Evolutionary conservation across 1,284 basidiomycete species (phyloP), one percentile per base, ranked within the genome.

Genomic region (Meira nashicola): DNA sequence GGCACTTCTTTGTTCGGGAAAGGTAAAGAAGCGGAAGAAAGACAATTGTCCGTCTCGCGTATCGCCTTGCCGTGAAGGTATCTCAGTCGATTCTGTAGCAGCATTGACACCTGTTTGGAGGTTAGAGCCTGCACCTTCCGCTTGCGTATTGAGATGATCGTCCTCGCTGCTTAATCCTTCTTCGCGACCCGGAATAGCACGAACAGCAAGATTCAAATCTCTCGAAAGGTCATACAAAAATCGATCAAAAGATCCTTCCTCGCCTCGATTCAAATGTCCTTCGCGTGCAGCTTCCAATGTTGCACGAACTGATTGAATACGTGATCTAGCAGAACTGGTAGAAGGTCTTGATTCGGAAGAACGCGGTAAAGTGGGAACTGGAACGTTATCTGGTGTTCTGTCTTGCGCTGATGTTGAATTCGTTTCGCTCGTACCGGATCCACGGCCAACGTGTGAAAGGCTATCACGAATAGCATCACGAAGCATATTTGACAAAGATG

Each of bases 21-120:
- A 17, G 14, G 51, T 44, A 65, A 70, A 74, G 25, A 75, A 60
- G 6, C 74, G 73, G 68, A 72, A 77, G 58, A 77, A 77, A 17
- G 70, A 68, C 6, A 77, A 62, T 23, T 50, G 48, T 3, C 38
- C 5, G 14, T 39, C 28, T 21, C n/a, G 15, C 8, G 21, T 17
- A 33, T 50, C 21, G 7, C 15, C 48, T 50, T 33, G 1, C 14
- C 65, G 67, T 25, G 75, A 70, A 33, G 28, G 8, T 4, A 8
- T 8, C 8, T 33, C 28, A 33, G 8, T 33, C 4, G 28, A 33
- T 33, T 33, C 28, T 33, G 28, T 4, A 3, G 28, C 8, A 23
- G 50, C 50, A 12, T 17, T 17, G 8, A 23, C 55, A 11, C 14
- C 39, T 5, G 6, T 40, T 25, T 55, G 48, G 14, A 25, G 11